phyloP scores from a whole-genome alignment of 106 monocot species.

The Xerophyta viscosa region DNA sequence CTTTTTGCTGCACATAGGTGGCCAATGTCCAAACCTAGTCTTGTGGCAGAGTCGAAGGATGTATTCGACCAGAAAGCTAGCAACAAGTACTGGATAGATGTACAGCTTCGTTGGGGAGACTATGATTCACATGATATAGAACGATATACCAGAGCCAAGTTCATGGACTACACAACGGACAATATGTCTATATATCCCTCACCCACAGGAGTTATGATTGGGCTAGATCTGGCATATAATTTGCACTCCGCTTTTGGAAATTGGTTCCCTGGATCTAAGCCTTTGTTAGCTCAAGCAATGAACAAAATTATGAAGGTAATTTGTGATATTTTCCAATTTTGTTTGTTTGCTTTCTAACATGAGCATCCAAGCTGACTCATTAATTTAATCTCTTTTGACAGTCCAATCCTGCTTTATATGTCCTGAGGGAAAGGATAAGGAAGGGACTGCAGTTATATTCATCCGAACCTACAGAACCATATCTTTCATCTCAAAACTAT shows the following conservation, averaged over 20 bases:
- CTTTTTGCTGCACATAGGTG: constrained; percentile 98
- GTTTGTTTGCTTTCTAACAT: background rate
- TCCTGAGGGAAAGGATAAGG: constrained; percentile 92
- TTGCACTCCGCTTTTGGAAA: constrained; percentile 99
- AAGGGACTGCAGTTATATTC: constrained; percentile 98
- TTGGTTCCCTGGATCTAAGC: constrained; percentile 99
- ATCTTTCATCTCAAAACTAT: constrained; percentile 98
- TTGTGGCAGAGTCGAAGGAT: constrained; percentile 96
- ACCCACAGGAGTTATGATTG: constrained; percentile 99
- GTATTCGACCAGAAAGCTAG: constrained; percentile 99
- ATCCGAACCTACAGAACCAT: constrained; percentile 97
- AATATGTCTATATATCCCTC: constrained; percentile 99
- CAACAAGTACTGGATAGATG: constrained; percentile 99
- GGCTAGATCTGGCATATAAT: constrained; percentile 94
- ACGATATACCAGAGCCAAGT: constrained; percentile 97
- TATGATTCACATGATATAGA: constrained; percentile 99
- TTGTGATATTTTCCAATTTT: background rate
- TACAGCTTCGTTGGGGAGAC: constrained; percentile 98
- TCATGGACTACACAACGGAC: constrained; percentile 99
- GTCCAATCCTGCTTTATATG: constrained; percentile 98
- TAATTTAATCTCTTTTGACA: constrained; percentile 19
- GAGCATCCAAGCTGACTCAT: background rate
- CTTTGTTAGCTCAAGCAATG: constrained; percentile 95
- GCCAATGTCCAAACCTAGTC: constrained; percentile 99
- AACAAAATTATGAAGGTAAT: constrained; percentile 99